Evolutionary conservation across 2,329 filamentous ascomycete genomes (phyloP), one percentile per base, ranked within the genome.

Genomic region (Epichloe gansuensis): DNA sequence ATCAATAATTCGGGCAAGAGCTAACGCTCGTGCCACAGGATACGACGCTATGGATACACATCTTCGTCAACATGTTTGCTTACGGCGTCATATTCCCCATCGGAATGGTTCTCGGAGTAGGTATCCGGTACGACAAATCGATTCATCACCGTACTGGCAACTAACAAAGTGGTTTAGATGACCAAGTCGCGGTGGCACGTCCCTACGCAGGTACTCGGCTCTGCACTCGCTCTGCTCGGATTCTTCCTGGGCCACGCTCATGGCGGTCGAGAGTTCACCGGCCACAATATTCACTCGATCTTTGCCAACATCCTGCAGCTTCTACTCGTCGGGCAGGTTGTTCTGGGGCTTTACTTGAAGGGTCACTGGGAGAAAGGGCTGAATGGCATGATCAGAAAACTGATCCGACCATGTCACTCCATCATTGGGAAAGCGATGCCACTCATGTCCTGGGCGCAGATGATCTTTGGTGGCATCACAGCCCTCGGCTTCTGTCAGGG

Each of bases 391-490:
- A 84, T 96, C 53, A 78, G 93, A 51, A 81, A 76, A 54, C 72
- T 82, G 49, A 74, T 91, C 45, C 84, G 91, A 6, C 71, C 82
- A 13, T 76, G 76, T 27, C 93, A 98, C 66, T 85, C 87, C 23
- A 68, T 96, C 52, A 69, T 95, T 40, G 93, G 93, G 58, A 96
- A 95, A 69, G 71, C 81, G 2, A 86, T 98, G 74, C 93, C 93
- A 1, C 70, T 97, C 3, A 75, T 89, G 1, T 80, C 85, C 27
- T 98, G 93, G 93, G 77, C 84, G 5, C 93, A 98, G 72, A 94
- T 98, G 82, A 66, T 98, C 6, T 95, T 98, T 67, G 93, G 93
- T 49, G 93, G 89, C 40, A 96, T 98, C 62, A 91, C 91, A 0
- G 77, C 87, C 4, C 75, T 95, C 52, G 93, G 93, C 23, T 97